Percentiles rank a stretch among this genome's conserved stretches.
These are phyloP conservation scores for Omphalea diandra DNA, from an alignment of 441 rosid genomes.

Conservation along the genomic window DNA sequence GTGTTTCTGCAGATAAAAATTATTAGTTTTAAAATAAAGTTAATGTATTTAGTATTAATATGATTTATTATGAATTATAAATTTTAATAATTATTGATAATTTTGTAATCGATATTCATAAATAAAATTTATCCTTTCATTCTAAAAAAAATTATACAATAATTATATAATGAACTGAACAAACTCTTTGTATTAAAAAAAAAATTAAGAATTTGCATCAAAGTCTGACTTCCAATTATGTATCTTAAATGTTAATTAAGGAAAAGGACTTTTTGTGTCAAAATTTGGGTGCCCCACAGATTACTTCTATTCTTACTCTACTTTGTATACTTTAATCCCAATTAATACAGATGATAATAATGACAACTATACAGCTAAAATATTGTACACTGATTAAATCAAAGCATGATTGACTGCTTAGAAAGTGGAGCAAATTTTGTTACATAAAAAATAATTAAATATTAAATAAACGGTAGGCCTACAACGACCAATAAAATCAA, in stretches of 20 bases:
- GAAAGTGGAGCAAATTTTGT: constrained; percentile 10
- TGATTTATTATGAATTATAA: too few species aligned
- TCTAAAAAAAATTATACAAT: too few species aligned
- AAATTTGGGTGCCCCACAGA: constrained; percentile 1
- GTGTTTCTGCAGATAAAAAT: too few species aligned
- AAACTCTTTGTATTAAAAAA: not conserved
- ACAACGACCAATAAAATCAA: not conserved
- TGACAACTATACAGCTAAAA: not conserved
- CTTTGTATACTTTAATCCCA: not conserved
- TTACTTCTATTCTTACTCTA: not conserved
- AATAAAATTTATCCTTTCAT: too few species aligned
- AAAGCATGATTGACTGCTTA: constrained; percentile 25
- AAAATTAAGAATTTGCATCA: not conserved
- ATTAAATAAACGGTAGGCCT: constrained; percentile 21
- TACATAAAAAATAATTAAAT: not conserved
- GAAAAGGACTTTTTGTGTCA: not conserved
- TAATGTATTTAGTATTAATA: too few species aligned
- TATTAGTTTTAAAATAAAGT: too few species aligned
- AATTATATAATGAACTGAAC: not conserved
- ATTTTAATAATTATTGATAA: too few species aligned
- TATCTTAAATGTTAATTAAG: not conserved
- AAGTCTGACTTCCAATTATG: not conserved
- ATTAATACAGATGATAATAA: not conserved
- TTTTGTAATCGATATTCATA: too few species aligned
- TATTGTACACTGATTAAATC: constrained; percentile 11